phyloP scores from a whole-genome alignment of 805 yeast species.

The Saccharomycopsis sp. region DNA sequence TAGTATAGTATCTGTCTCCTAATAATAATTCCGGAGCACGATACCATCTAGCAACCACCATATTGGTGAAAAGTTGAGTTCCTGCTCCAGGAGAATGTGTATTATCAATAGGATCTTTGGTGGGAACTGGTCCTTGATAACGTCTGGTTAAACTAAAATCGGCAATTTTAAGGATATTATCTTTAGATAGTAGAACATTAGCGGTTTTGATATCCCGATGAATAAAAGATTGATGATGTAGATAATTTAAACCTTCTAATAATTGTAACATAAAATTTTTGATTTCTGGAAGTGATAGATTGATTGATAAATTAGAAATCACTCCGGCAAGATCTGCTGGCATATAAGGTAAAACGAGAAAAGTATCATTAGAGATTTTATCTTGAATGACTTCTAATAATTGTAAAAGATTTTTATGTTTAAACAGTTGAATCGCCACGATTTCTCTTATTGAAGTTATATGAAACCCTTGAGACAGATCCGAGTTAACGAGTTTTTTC shows the following conservation, averaged over 20 bases:
- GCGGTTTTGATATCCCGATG: constrained; percentile 97
- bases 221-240: constrained; percentile 50
- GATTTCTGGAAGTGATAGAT: constrained; percentile 53
- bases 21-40: constrained; percentile 88
- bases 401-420: constrained; percentile 64
- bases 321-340: constrained; percentile 86
- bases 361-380: constrained; percentile 32
- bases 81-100: too few species aligned
- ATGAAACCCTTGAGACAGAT: constrained; percentile 51
- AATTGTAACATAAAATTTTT: constrained; percentile 78
- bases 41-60: constrained; percentile 96
- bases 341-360: constrained; percentile 90
- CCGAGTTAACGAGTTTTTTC: constrained; percentile 55
- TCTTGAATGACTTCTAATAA: constrained; percentile 66
- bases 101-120: constrained; percentile 21
- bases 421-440: constrained; percentile 59
- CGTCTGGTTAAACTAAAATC: constrained; percentile 91
- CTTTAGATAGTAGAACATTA: constrained; percentile 70
- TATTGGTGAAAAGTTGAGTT: constrained; percentile 37
- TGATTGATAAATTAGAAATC: constrained; percentile 64
- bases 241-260: constrained; percentile 67
- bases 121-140: constrained; percentile 54
- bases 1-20: constrained; percentile 79
- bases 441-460: constrained; percentile 93
- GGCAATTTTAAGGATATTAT: constrained; percentile 79